Base-by-base conservation (phyloP, 2,329 filamentous ascomycete genomes). In the Sclerotinia glacialis region DNA sequence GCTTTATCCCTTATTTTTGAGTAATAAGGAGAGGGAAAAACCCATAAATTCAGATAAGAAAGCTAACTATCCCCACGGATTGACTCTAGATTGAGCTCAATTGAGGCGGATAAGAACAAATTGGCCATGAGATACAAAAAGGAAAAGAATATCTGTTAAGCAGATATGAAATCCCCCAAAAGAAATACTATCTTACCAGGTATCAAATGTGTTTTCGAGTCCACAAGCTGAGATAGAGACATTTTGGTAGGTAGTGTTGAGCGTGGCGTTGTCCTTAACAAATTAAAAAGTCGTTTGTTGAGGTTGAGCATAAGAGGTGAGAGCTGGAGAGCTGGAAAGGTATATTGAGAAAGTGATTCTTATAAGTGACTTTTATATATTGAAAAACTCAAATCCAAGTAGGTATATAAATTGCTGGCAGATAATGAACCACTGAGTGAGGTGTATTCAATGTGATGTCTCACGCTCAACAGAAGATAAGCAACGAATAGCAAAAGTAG, bases 201-300 rank as follows among this genome's bases (percentile, higher is more conserved):
- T 50, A 69, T 64, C 34, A 69, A 47, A 58, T 64, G 52, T 16
- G 64, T 44, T 59, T 65, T 69, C n/a, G 63, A 52, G 50, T 75
- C 72, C 5, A 76, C 59, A 14, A 76, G 67, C 63, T 71, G 72
- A 31, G 75, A 74, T 60, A 72, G 67, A 21, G 72, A 62, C 73
- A 75, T 74, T 40, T 34, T 61, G 46, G 28, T 37, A 34, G 28
- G 28, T 49, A 23, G n/a, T 23, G 16, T 56, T 40, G 52, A 28
- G 46, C 23, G 40, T 28, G 55, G 40, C 6, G 40, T 46, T 14
- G 40, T 59, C 40, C 55, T 59, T 46, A 31, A 59, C 55, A 59
- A 46, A 46, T 31, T 46, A 21, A 46, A 59, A 44, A 59, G 37
- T 31, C 46, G 55, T 31, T 31, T 40, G 53, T 56, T 26, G 53